These are phyloP conservation scores for Scutellaria minor DNA, from an alignment of 257 asterid species.

Conservation along the genomic window DNA sequence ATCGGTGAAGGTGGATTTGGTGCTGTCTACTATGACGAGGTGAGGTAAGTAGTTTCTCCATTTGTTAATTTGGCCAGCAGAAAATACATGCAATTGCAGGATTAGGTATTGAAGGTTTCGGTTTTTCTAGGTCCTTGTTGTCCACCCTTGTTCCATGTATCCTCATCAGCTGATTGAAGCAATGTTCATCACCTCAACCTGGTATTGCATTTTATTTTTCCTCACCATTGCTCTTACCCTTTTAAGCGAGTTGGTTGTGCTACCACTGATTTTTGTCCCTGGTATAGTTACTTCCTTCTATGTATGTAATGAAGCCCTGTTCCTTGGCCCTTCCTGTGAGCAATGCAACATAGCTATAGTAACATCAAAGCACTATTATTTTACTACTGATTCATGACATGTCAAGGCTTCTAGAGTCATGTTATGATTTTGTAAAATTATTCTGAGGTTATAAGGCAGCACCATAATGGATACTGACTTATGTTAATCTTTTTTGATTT, in stretches of 20 bases:
- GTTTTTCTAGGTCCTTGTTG: neutral
- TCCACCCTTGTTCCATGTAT: conserved; percentile 8
- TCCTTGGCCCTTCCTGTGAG: too few species aligned
- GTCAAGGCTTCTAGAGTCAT: neutral
- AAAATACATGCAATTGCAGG: neutral
- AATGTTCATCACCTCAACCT: conserved; percentile 97
- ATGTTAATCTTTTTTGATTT: conserved; percentile 23
- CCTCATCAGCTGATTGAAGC: conserved; percentile 40
- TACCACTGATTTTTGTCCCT: neutral
- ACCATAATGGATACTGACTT: neutral
- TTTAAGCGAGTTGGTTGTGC: conserved; percentile 18
- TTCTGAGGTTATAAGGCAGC: neutral
- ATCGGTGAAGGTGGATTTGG: conserved; percentile 99
- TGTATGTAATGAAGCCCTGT: too few species aligned
- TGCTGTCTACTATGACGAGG: conserved; percentile 95
- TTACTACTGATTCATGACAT: neutral
- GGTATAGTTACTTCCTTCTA: too few species aligned
- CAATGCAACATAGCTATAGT: neutral
- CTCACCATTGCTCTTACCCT: conserved; percentile 7
- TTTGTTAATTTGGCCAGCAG: neutral
- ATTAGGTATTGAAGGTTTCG: conserved; percentile 26
- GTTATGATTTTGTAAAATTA: neutral
- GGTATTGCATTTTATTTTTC: conserved; percentile 52
- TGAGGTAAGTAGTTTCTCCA: conserved; percentile 67
- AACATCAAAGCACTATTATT: neutral